phyloP scores from a whole-genome alignment of 2,329 filamentous ascomycete species.

The Arthroderma uncinatum region DNA sequence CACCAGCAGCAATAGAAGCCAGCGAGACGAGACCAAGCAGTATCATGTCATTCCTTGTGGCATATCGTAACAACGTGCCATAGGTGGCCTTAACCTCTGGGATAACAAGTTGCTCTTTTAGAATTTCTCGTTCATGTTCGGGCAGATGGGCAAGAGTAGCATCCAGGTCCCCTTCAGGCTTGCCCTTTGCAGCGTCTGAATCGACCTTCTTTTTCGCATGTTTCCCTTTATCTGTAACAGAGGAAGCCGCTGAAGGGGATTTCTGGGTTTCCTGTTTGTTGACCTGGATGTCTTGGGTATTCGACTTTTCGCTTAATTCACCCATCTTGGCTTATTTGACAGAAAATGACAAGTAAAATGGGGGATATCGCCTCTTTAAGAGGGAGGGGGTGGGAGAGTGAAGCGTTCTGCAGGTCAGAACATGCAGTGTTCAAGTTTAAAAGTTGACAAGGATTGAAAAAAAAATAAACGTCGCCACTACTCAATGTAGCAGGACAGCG shows the following conservation, averaged over 20 bases:
- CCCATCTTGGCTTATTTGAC: neutral
- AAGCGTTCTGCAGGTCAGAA: neutral
- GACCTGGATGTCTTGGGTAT: neutral
- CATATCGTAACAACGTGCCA: constrained; percentile 57
- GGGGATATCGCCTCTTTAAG: neutral
- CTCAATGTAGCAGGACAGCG: neutral
- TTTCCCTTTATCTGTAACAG: constrained; percentile 6
- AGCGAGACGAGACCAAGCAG: constrained; percentile 53
- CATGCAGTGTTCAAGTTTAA: neutral
- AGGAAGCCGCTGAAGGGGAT: constrained; percentile 7
- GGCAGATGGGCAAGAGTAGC: constrained; percentile 53
- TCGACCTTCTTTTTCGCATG: constrained; percentile 24
- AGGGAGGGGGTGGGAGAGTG: neutral
- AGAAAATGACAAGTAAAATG: neutral
- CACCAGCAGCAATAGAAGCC: constrained; percentile 59
- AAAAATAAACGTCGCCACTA: too few relatives aligned
- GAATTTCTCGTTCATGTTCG: constrained; percentile 52
- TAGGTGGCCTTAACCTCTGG: constrained; percentile 55
- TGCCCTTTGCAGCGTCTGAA: constrained; percentile 29
- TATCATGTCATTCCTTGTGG: constrained; percentile 52
- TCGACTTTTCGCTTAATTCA: neutral
- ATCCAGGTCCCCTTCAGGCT: constrained; percentile 32
- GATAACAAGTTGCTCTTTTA: constrained; percentile 57
- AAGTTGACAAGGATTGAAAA: neutral
- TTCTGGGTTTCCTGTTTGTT: neutral